Evolutionary conservation across 2,329 filamentous ascomycete species (phyloP), one percentile per base, ranked within the genome.

Genomic region (Drechslera avenae): DNA sequence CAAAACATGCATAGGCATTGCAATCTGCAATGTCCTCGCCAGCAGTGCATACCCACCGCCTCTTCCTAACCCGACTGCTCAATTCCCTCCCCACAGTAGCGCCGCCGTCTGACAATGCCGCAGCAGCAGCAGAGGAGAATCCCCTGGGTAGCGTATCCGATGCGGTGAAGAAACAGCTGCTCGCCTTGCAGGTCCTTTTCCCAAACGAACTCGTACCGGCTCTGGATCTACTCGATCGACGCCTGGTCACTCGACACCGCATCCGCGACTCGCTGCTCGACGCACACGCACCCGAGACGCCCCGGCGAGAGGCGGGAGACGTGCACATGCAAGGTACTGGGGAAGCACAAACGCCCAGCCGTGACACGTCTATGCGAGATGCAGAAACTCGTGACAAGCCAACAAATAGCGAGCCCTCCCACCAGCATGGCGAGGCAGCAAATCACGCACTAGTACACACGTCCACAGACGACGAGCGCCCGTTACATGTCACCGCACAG

Each of bases 101-200:
- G 34, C 17, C 37, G 32, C 35, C n/a, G 5, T 18, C 51, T 45
- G 52, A 46, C 14, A 36, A 48, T 14, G 42, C 67, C 10, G 52
- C 73, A 31, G 58, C 73, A 31, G 58, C 67, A 33, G 39, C 14
- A 5, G n/a, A 17, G 16, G 6, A 36, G 26, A 82, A 81, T 60
- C 79, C 83, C 8, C 65, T 78, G 14, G 60, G 48, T 57, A 46
- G 50, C 52, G 50, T 62, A 50, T 45, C 64, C 6, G 57, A 70
- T 31, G 18, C 53, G 16, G 50, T 62, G 35, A 73, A 71, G 60
- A 71, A 69, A 40, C 75, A 88, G 13, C 77, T 96, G n/a, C 77
- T 91, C 1, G 91, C 90, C 0, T 82, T 96, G 0, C 92, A 97
- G 75, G 88, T 91, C 28, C 77, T 97, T 12, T 95, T 95, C 66